Conservation (phyloP, 352 stramenopile genomes). For the Peronospora farinosa region DNA sequence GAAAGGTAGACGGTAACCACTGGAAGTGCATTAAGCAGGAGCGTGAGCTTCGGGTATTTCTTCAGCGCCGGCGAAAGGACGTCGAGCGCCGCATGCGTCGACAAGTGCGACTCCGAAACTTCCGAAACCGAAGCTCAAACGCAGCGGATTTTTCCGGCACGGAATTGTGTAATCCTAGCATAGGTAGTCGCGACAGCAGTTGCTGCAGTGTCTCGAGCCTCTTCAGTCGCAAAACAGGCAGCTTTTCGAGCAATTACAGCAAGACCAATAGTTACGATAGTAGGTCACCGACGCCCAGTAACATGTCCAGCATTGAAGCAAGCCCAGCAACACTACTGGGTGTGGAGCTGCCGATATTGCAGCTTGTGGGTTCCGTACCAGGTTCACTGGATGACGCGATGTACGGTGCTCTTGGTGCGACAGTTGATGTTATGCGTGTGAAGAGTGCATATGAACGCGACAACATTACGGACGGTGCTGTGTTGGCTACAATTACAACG, state of each 20-base stretch:
- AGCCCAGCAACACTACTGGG: slow-evolving; percentile 4
- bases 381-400: slow-evolving; percentile 55
- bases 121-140: slow-evolving; percentile 21
- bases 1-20: slow-evolving; percentile 33
- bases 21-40: slow-evolving; percentile 54
- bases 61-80: slow-evolving; percentile 35
- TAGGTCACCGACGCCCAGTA: slow-evolving; percentile 11
- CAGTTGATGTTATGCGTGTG: slow-evolving; percentile 40
- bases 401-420: slow-evolving; percentile 41
- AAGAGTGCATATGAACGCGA: slow-evolving; percentile 46
- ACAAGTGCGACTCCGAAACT: slow-evolving; percentile 19
- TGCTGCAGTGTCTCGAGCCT: slow-evolving; percentile 26
- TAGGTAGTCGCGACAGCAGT: slow-evolving; percentile 23
- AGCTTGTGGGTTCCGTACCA: slow-evolving; percentile 41
- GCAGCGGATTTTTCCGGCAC: slow-evolving; percentile 20
- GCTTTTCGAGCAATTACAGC: slow-evolving; percentile 25
- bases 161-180: slow-evolving; percentile 13
- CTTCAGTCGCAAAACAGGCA: slow-evolving; percentile 24
- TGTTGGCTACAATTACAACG: slow-evolving; percentile 39
- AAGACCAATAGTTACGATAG: slow-evolving; percentile 29
- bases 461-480: slow-evolving; percentile 37
- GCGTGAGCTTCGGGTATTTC: slow-evolving; percentile 40
- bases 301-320: slow-evolving; percentile 16
- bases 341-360: slow-evolving; percentile 33
- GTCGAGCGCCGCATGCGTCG: slow-evolving; percentile 29